These are phyloP conservation scores for Phyllosticta paracitricarpa DNA, from an alignment of 2,329 filamentous ascomycete genomes.

Conservation along the genomic window DNA sequence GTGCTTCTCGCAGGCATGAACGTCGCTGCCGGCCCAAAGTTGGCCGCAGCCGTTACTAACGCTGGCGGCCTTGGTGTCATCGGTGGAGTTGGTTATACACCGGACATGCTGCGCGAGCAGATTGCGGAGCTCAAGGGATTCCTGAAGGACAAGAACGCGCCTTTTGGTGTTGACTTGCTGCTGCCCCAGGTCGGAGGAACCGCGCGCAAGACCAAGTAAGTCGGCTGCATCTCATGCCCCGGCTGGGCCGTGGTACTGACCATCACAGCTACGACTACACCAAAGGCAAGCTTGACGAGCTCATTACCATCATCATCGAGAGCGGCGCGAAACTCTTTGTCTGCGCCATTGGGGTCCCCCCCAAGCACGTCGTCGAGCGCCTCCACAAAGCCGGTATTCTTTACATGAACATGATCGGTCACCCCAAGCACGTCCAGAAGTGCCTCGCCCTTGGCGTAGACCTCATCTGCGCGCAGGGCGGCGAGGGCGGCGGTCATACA, in stretches of 20 bases:
- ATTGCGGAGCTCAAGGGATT: slow-evolving; percentile 87
- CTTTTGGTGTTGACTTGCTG: slow-evolving; percentile 89
- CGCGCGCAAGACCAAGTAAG: slow-evolving; percentile 86
- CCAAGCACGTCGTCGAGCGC: slow-evolving; percentile 77
- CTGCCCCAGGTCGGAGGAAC: slow-evolving; percentile 90
- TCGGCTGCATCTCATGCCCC: neutral
- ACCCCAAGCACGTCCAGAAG: slow-evolving; percentile 98
- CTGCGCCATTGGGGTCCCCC: slow-evolving; percentile 88
- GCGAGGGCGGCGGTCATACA: slow-evolving; percentile 93
- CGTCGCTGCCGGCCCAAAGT: slow-evolving; percentile 90
- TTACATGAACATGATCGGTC: slow-evolving; percentile 99
- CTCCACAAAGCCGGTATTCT: slow-evolving; percentile 80
- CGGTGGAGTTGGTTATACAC: slow-evolving; percentile 89
- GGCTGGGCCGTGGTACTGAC: neutral
- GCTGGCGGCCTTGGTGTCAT: slow-evolving; percentile 95
- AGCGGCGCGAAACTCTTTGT: slow-evolving; percentile 89
- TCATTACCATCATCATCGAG: slow-evolving; percentile 87
- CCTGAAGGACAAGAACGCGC: slow-evolving; percentile 80
- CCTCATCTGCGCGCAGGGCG: slow-evolving; percentile 96
- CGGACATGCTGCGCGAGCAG: slow-evolving; percentile 93
- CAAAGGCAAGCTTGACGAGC: slow-evolving; percentile 90
- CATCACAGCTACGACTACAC: slow-evolving; percentile 88
- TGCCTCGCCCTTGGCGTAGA: slow-evolving; percentile 81
- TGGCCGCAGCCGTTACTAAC: slow-evolving; percentile 94
- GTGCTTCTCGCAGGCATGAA: slow-evolving; percentile 97